Base-by-base conservation (phyloP, 1,284 basidiomycete species). In the Pisolithus thermaeus region DNA sequence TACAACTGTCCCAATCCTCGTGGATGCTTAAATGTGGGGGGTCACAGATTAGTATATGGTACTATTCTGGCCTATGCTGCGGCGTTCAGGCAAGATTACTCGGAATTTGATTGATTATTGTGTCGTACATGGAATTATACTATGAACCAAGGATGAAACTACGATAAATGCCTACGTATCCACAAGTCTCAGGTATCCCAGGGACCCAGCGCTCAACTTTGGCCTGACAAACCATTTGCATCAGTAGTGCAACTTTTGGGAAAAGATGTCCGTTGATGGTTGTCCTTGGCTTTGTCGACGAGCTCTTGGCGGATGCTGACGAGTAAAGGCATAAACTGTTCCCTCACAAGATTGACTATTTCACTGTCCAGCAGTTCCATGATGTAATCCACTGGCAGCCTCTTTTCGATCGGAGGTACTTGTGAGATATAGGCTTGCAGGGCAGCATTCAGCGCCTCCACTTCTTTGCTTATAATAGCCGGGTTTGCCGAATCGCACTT, bases 51-150 rank as follows among this genome's bases (percentile, higher is more conserved):
- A 56, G 93, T 99, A 2, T 99, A 99, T 66, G 92, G 89, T 4
- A 99, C 97, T 9, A 97, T 96, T 59, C 59, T 93, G 56, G 83
- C 89, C 12, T 96, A 95, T 66, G 80, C 86, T 43, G 90, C 91
- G 39, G 85, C 84, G 52, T 95, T 97, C 70, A 84, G 71, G 57
- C 80, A 87, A 64, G 87, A 87, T 43, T 77, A 81, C 30, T 83
- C 84, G 22, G 88, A 90, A 53, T 90, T 79, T 58, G 86, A 87
- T 56, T 87, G 51, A 66, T 18, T 16, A 12, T 47, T 18, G 7
- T 18, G 38, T 32, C 39, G 14, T 23, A 6, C 27, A 39, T 43
- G 14, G 25, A 47, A 57, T 20, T 28, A 35, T 43, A 49, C 20
- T 50, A 30, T 23, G 18, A 8, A 30, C 25, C 28, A 23, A 12